Evolutionary conservation across 2,329 filamentous ascomycete genomes (phyloP).

Genomic region (Xylariomycetidae sp.): DNA sequence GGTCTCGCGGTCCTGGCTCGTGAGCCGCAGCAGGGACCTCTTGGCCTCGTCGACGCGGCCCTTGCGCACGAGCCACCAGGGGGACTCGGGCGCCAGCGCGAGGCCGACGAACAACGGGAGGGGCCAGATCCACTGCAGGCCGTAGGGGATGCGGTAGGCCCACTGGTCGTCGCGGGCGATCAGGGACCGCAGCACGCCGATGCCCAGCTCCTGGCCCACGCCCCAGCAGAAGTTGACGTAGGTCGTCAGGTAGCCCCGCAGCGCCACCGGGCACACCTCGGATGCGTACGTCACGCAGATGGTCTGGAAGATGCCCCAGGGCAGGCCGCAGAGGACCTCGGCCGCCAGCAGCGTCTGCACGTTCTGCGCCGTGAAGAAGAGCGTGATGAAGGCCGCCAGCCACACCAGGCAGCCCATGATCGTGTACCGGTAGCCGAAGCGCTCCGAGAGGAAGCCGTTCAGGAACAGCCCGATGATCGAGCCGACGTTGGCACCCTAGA

Average conservation of each 20-base stretch:
- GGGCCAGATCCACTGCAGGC: constrained; percentile 1
- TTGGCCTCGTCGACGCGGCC: neutral
- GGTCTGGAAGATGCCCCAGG: constrained; percentile 1
- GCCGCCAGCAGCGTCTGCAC: no score
- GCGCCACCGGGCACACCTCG: constrained; percentile 1
- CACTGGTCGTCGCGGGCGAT: neutral
- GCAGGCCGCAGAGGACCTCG: no score
- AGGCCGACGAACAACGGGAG: neutral
- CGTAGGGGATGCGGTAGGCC: constrained; percentile 1
- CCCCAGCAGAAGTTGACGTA: neutral
- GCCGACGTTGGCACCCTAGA: no score
- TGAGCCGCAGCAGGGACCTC: neutral
- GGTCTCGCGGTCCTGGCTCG: neutral
- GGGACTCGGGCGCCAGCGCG: neutral
- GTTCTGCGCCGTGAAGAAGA: no score
- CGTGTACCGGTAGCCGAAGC: no score
- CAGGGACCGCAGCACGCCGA: neutral
- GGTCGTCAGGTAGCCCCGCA: neutral
- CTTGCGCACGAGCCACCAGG: constrained; percentile 1
- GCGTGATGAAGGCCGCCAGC: no score
- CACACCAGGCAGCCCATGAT: no score
- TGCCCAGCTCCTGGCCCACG: neutral
- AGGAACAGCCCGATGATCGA: no score
- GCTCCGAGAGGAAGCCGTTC: no score
- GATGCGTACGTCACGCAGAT: neutral